A percentile compares a stretch with the other conserved stretches of the same genome.
These are phyloP conservation scores for Salix arbutifolia DNA, from an alignment of 345 rosid species.

Conservation along the genomic window DNA sequence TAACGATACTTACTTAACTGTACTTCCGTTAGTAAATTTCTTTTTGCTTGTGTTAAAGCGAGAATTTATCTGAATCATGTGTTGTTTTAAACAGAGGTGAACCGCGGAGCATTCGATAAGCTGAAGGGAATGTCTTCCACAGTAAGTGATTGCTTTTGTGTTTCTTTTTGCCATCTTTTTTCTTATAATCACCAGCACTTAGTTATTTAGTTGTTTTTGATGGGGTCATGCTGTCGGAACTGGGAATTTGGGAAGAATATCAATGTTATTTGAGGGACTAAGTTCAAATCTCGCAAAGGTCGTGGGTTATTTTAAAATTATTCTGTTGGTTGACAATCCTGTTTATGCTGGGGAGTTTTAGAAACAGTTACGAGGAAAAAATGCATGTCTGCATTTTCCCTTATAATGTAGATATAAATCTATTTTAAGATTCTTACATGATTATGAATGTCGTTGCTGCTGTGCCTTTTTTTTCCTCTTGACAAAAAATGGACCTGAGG, in stretches of 20 bases:
- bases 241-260: not conserved
- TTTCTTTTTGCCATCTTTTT: not conserved
- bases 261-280: not conserved
- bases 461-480: not conserved
- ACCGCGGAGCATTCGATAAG: conserved; percentile 18
- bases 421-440: not conserved
- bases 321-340: not conserved
- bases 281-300: not conserved
- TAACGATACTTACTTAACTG: not conserved
- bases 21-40: not conserved
- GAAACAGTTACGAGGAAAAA: not conserved
- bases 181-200: not conserved
- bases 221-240: not conserved
- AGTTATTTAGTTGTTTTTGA: not conserved
- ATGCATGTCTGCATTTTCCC: not conserved
- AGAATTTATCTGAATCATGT: not conserved
- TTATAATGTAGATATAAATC: not conserved
- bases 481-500: not conserved
- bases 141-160: conserved; percentile 30
- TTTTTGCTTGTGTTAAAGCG: not conserved
- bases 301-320: not conserved
- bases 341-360: no score
- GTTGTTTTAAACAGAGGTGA: conserved; percentile 26
- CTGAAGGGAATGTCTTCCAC: conserved; percentile 20
- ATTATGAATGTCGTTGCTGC: not conserved